Evolutionary conservation across 2,329 filamentous ascomycete species (phyloP).

Genomic region (Botrytis cinerea): DNA sequence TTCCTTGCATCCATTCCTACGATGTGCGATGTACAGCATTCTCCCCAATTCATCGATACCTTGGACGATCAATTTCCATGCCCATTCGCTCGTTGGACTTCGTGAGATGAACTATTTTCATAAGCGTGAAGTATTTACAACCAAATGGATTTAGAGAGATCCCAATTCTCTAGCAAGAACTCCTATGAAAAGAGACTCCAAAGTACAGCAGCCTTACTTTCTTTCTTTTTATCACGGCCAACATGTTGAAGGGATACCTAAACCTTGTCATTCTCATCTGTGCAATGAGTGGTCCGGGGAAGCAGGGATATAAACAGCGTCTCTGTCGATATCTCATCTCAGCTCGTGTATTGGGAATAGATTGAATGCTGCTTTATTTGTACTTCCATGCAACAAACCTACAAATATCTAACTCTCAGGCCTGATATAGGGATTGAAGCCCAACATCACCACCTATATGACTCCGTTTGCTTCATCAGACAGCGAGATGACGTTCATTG

Average conservation of each 20-base stretch:
- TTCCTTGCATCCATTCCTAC: constrained; percentile 5
- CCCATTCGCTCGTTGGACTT: constrained; percentile 5
- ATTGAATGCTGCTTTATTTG: constrained; percentile 16
- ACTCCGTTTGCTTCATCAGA: constrained; percentile 15
- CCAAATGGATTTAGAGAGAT: background rate
- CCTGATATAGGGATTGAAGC: constrained; percentile 12
- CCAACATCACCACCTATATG: background rate
- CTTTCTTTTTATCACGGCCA: constrained; percentile 9
- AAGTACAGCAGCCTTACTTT: constrained; percentile 3
- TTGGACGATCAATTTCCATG: background rate
- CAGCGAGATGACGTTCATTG: constrained; percentile 10
- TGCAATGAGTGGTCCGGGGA: constrained; percentile 22
- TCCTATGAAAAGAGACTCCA: background rate
- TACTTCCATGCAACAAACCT: background rate
- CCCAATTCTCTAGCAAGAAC: background rate
- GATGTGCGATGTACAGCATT: background rate
- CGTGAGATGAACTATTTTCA: background rate
- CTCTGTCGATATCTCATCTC: constrained; percentile 9
- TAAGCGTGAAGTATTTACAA: background rate
- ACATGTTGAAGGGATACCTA: background rate
- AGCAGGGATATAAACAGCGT: constrained; percentile 16
- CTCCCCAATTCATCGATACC: background rate
- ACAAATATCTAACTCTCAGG: background rate
- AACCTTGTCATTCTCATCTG: background rate
- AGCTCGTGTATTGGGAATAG: constrained; percentile 1